Evolutionary conservation across 2,329 filamentous ascomycete genomes (phyloP), one percentile per base, ranked within the genome.

Genomic region (Myotisia sp.): DNA sequence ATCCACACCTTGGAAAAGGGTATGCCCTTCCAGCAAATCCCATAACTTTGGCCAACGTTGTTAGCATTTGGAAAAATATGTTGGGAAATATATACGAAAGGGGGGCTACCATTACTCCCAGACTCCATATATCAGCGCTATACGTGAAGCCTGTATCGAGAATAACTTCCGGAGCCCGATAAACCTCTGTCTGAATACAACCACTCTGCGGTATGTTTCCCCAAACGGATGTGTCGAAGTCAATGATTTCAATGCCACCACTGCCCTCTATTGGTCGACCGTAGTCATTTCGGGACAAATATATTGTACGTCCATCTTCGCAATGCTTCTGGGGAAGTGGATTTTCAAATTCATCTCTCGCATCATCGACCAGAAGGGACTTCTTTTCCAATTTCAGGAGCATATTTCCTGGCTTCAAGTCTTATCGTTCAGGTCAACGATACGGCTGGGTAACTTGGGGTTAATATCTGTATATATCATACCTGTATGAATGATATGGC

Each of bases 371-470:
- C 17, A 50, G 32, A 10, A 48, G 29, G 4, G 44, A 49, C 16
- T 28, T 39, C 36, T 54, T 47, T 18, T 50, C 49, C 1, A 58
- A 14, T 28, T 43, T 44, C 27, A 58, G 39, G 39, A 63, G 50
- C 17, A 63, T 58, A 35, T 64, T 63, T 36, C 59, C 55, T 0
- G 59, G 52, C 30, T 63, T 63, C 20, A 63, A 45, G 42, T 63
- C 57, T 51, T n/a, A 23, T 23, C 22, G 6, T 23, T 23, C 22
- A 29, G 27, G 16, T 10, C 18, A 2, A 10, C 3, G 27, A 5
- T 28, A n/a, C n/a, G n/a, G n/a, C n/a, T n/a, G n/a, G n/a, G n/a
- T n/a, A n/a, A n/a, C n/a, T n/a, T n/a, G n/a, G n/a, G n/a, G n/a
- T 8, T 26, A 12, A 4, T 5, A 6, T 8, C 9, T 6, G 5